Percentiles rank a stretch among this genome's conserved stretches.
Conservation (phyloP, 352 stramenopile genomes). For the Globisporangium uncinulatum region DNA sequence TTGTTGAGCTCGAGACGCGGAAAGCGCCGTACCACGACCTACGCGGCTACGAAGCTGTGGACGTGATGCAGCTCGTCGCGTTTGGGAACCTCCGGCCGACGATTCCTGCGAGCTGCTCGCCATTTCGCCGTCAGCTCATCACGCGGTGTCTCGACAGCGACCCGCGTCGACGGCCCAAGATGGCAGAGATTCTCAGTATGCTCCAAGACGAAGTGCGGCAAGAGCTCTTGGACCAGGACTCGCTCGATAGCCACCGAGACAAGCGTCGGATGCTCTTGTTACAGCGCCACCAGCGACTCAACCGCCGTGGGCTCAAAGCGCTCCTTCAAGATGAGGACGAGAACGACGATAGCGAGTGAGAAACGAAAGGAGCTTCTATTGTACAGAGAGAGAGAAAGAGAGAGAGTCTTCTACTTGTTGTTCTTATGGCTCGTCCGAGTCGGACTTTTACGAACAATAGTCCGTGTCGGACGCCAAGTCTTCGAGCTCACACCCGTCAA, state of each 20-base stretch:
- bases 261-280: conserved; percentile 65
- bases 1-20: conserved; percentile 81
- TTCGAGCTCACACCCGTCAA: conserved; percentile 26
- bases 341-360: background rate
- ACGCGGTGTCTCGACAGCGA: conserved; percentile 65
- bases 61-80: conserved; percentile 75
- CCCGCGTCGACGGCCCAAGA: conserved; percentile 52
- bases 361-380: background rate
- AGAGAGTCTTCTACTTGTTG: too few relatives aligned
- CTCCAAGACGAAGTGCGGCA: conserved; percentile 74
- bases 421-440: conserved; percentile 20
- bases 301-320: conserved; percentile 58
- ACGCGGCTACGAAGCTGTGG: conserved; percentile 20
- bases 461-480: conserved; percentile 47
- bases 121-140: conserved; percentile 56
- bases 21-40: conserved; percentile 79
- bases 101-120: conserved; percentile 55
- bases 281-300: conserved; percentile 73
- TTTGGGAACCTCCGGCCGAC: conserved; percentile 67
- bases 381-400: background rate
- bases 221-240: conserved; percentile 65
- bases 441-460: conserved; percentile 31
- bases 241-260: conserved; percentile 50
- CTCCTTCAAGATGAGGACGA: conserved; percentile 23
- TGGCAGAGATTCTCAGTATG: conserved; percentile 70